Conservation (phyloP, 139 green algal genomes). For the Volvox africanus region DNA sequence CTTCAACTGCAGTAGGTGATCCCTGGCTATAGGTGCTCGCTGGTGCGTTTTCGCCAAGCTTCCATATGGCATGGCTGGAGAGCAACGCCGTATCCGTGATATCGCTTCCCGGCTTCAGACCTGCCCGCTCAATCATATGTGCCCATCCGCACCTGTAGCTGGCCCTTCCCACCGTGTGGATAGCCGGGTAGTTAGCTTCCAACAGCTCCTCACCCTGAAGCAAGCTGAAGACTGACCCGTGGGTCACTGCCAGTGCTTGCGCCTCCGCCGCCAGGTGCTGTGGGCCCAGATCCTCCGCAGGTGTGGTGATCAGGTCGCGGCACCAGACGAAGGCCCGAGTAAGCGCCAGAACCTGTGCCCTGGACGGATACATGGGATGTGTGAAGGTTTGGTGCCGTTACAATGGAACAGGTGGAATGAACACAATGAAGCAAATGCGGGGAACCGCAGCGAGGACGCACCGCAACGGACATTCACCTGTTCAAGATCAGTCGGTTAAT, state of each 20-base stretch:
- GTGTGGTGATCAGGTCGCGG: constrained; percentile 79
- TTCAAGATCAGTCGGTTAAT: no score
- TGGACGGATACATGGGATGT: background rate
- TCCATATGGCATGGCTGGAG: no score
- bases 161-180: constrained; percentile 77
- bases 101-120: background rate
- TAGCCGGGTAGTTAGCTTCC: constrained; percentile 63
- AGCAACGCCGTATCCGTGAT: no score
- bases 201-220: constrained; percentile 72
- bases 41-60: no score
- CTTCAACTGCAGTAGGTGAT: no score
- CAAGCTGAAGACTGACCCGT: constrained; percentile 40
- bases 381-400: background rate
- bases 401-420: no score
- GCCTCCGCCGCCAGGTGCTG: constrained; percentile 70
- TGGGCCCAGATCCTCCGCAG: constrained; percentile 74
- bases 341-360: constrained; percentile 22
- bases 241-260: constrained; percentile 52
- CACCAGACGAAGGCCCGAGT: constrained; percentile 42
- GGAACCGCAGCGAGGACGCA: no score
- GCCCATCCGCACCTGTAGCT: constrained; percentile 43
- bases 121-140: background rate
- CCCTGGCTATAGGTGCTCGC: no score
- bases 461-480: no score
- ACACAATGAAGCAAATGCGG: no score